Percentiles rank a stretch among this genome's conserved stretches.
phyloP scores from a whole-genome alignment of 1,284 basidiomycete genomes.

The Clitocybe nebularis region DNA sequence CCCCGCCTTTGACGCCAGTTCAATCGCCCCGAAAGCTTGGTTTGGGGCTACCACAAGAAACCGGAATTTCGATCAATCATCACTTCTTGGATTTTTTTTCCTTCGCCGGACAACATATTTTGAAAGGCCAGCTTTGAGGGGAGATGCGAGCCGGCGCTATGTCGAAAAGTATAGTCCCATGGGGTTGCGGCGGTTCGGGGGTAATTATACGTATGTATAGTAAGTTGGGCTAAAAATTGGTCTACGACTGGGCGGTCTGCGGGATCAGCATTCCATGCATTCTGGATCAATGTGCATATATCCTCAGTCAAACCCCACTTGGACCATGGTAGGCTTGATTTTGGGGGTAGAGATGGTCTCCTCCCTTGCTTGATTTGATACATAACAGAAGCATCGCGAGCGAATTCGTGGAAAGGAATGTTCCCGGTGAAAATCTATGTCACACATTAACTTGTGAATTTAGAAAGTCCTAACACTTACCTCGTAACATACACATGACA shows the following conservation, averaged over 20 bases:
- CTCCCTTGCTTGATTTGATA: conserved; percentile 5
- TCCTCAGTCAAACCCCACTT: conserved; percentile 2
- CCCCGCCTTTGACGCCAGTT: no score
- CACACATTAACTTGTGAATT: not conserved
- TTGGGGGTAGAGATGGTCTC: conserved; percentile 6
- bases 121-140: no score
- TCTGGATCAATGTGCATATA: conserved; percentile 5
- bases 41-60: no score
- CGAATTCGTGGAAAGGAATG: conserved; percentile 6
- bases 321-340: conserved; percentile 5
- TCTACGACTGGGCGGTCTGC: conserved; percentile 1
- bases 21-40: no score
- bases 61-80: no score
- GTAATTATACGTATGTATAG: no score
- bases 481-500: conserved; percentile 1
- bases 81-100: no score
- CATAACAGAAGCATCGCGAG: conserved; percentile 8
- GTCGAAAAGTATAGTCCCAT: no score
- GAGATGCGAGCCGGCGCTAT: no score
- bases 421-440: conserved; percentile 12
- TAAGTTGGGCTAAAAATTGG: not conserved
- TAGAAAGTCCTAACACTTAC: not conserved
- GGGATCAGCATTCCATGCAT: conserved; percentile 5
- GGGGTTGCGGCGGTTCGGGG: no score
- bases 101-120: no score